Percentiles rank a stretch among this genome's conserved stretches.
Conservation (phyloP, 2,329 filamentous ascomycete species). For the Stagonosporopsis chrysanthemi region DNA sequence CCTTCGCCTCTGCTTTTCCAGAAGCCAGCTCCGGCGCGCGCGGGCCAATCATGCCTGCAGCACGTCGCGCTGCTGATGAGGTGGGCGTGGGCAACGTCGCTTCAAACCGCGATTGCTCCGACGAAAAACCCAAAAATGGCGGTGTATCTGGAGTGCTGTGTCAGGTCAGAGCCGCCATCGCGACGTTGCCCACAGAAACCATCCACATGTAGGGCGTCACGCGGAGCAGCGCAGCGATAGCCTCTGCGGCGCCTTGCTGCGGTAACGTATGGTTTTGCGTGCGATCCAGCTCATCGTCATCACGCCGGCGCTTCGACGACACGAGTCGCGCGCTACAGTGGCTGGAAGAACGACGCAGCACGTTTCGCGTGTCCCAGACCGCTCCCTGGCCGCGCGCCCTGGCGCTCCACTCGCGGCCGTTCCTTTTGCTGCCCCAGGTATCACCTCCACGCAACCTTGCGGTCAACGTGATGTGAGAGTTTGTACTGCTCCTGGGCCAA, state of each 20-base stretch:
- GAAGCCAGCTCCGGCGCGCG: constrained; percentile 32
- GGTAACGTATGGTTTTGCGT: too few relatives aligned
- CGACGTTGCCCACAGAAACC: constrained; percentile 6
- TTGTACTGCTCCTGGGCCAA: constrained; percentile 33
- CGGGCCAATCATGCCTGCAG: constrained; percentile 30
- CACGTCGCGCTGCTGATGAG: constrained; percentile 22
- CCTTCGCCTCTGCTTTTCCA: constrained; percentile 36
- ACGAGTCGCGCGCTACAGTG: constrained; percentile 73
- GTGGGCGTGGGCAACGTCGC: constrained; percentile 33
- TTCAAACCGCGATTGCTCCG: constrained; percentile 38
- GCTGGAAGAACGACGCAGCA: constrained; percentile 34
- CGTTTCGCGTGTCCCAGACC: constrained; percentile 36
- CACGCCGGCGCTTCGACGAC: constrained; percentile 48
- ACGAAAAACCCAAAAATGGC: constrained; percentile 35
- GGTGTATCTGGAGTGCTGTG: constrained; percentile 30
- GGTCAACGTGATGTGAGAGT: constrained; percentile 34
- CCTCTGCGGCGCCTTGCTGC: constrained; percentile 28
- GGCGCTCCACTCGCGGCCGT: constrained; percentile 30
- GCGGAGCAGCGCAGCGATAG: constrained; percentile 13
- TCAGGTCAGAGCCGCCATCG: constrained; percentile 3
- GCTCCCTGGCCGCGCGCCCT: constrained; percentile 14
- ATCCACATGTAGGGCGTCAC: constrained; percentile 5
- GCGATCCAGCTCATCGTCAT: constrained; percentile 31
- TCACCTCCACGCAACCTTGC: constrained; percentile 33
- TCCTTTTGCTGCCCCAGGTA: constrained; percentile 43